These are phyloP conservation scores for Vanrija sp. DNA, from an alignment of 1,284 basidiomycete species.

Conservation along the genomic window DNA sequence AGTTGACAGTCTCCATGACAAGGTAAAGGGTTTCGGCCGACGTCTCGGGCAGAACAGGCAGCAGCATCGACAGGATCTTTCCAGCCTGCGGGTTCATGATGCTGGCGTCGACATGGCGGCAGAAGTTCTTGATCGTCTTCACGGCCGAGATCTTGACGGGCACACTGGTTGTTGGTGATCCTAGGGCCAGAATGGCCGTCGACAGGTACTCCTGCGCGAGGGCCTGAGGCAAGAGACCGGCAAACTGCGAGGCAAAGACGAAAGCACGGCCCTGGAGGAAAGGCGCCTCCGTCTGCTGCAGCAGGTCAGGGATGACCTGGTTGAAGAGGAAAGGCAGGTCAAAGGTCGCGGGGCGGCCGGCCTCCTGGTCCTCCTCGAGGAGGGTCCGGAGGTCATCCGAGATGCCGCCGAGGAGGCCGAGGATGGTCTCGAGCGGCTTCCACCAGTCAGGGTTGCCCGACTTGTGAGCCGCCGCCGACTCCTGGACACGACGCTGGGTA, in stretches of 20 bases:
- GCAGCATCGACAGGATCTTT: conserved; percentile 74
- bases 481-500: conserved; percentile 53
- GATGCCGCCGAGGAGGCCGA: conserved; percentile 80
- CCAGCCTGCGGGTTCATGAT: conserved; percentile 62
- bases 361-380: conserved; percentile 65
- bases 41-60: conserved; percentile 73
- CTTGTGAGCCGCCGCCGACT: conserved; percentile 30
- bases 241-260: conserved; percentile 88
- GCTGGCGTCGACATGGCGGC: conserved; percentile 53
- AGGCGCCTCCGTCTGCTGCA: conserved; percentile 61
- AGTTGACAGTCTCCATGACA: conserved; percentile 77
- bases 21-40: conserved; percentile 87
- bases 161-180: conserved; percentile 63
- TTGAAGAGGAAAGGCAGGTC: conserved; percentile 73
- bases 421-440: conserved; percentile 77
- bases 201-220: conserved; percentile 79
- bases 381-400: conserved; percentile 71
- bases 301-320: conserved; percentile 71
- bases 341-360: conserved; percentile 61
- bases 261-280: conserved; percentile 93
- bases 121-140: conserved; percentile 76
- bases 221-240: conserved; percentile 65
- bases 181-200: conserved; percentile 80
- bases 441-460: conserved; percentile 55
- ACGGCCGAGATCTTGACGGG: conserved; percentile 92